Evolutionary conservation across 208 protist genomes (phyloP), one percentile per base, ranked within the genome.

Genomic region (Trypanosoma platydactyli): DNA sequence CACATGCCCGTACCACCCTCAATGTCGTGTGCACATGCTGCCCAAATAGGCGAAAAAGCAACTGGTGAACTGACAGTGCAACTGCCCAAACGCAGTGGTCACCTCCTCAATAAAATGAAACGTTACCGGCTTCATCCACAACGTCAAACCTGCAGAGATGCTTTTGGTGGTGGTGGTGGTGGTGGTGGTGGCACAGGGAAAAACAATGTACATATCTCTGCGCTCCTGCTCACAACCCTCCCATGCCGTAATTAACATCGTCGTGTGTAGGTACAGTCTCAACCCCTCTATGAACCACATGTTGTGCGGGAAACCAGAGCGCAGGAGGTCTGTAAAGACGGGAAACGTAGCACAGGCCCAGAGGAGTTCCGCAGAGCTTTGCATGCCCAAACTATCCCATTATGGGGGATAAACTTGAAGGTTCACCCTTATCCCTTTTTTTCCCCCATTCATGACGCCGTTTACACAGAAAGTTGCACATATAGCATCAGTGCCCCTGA

Each of bases 401-500:
- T n/a, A n/a, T n/a, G n/a, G n/a, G n/a, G n/a, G n/a, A n/a, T n/a
- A n/a, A n/a, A n/a, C n/a, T n/a, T n/a, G n/a, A n/a, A n/a, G n/a
- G n/a, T n/a, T n/a, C n/a, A n/a, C n/a, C n/a, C n/a, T n/a, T n/a
- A n/a, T n/a, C n/a, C n/a, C n/a, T n/a, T n/a, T n/a, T n/a, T n/a
- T n/a, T n/a, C n/a, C n/a, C n/a, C n/a, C n/a, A n/a, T n/a, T n/a
- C n/a, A n/a, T n/a, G n/a, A n/a, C n/a, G n/a, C n/a, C n/a, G n/a
- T n/a, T n/a, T n/a, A n/a, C n/a, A n/a, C n/a, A n/a, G n/a, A n/a
- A n/a, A n/a, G n/a, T n/a, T n/a, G n/a, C n/a, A n/a, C n/a, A n/a
- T n/a, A n/a, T n/a, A n/a, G n/a, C 22, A 80, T 84, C 13, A 80
- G 74, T 0, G 83, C 80, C 83, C 83, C 89, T 38, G 73, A 64